phyloP scores from a whole-genome alignment of 352 stramenopile genomes.

The Pelagophyceae sp. region DNA sequence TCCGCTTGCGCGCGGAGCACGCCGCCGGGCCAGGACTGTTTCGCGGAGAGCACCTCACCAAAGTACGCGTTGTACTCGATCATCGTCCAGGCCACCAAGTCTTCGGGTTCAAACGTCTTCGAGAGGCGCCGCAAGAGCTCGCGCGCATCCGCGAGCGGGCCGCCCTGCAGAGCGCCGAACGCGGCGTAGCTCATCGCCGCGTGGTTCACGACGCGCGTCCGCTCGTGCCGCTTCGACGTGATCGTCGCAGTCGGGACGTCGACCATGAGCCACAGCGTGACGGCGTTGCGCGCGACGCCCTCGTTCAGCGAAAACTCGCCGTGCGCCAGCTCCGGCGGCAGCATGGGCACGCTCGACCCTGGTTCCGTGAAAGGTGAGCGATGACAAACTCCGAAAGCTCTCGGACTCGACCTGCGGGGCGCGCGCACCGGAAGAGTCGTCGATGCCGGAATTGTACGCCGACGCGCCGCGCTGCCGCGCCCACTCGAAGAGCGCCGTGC shows the following conservation, averaged over 20 bases:
- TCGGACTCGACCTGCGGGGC: no score
- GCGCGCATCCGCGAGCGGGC: neutral
- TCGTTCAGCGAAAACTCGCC: conserved; percentile 17
- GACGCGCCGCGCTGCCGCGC: neutral
- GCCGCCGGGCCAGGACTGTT: neutral
- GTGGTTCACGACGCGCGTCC: neutral
- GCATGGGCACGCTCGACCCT: conserved; percentile 2
- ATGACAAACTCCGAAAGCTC: no score
- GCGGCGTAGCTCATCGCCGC: neutral
- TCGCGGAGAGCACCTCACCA: neutral
- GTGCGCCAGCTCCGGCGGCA: conserved; percentile 13
- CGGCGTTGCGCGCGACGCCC: neutral
- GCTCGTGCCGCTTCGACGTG: neutral
- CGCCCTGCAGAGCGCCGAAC: neutral
- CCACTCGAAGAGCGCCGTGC: neutral
- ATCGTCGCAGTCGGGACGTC: neutral
- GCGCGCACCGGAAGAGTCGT: no score
- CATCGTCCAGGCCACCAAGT: conserved; percentile 17
- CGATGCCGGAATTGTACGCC: conserved; percentile 7
- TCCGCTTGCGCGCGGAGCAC: neutral
- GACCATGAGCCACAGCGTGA: neutral
- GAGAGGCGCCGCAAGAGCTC: neutral
- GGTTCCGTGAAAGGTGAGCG: no score
- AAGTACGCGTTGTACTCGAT: conserved; percentile 20
- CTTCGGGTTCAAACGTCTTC: neutral